phyloP scores from a whole-genome alignment of 2,329 filamentous ascomycete species.

The Geosmithia putterillii region DNA sequence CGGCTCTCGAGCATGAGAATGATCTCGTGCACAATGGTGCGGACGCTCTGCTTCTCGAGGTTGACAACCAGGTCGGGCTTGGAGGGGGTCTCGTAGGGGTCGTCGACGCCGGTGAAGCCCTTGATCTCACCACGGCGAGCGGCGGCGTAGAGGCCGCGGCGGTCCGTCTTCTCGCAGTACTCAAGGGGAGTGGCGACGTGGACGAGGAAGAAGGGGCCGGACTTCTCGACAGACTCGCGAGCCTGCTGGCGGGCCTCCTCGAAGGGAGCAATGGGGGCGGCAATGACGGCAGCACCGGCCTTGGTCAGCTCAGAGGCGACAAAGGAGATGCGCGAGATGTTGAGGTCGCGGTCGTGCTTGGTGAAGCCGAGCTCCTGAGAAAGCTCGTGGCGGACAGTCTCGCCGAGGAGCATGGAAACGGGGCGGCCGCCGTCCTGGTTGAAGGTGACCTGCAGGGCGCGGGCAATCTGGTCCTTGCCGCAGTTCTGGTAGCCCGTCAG shows the following conservation, averaged over 20 bases:
- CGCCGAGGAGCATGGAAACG: slow-evolving; percentile 87
- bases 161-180: slow-evolving; percentile 90
- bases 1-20: slow-evolving; percentile 81
- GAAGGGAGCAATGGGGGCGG: slow-evolving; percentile 90
- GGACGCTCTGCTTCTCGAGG: slow-evolving; percentile 72
- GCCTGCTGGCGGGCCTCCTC: slow-evolving; percentile 66
- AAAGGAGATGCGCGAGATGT: slow-evolving; percentile 93
- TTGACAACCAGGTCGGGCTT: slow-evolving; percentile 82
- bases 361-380: slow-evolving; percentile 94
- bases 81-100: slow-evolving; percentile 79
- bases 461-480: slow-evolving; percentile 92
- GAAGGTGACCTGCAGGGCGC: slow-evolving; percentile 89
- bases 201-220: slow-evolving; percentile 85
- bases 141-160: slow-evolving; percentile 74
- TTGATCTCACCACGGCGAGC: slow-evolving; percentile 86
- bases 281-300: slow-evolving; percentile 87
- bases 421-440: slow-evolving; percentile 96
- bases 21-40: slow-evolving; percentile 94
- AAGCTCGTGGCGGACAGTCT: slow-evolving; percentile 87
- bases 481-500: slow-evolving; percentile 93
- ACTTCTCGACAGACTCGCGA: slow-evolving; percentile 74
- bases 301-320: slow-evolving; percentile 91
- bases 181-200: slow-evolving; percentile 91
- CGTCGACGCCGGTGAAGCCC: slow-evolving; percentile 96
- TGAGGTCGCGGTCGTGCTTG: slow-evolving; percentile 81